Evolutionary conservation across 805 yeast genomes (phyloP).

Genomic region (Saccharomycopsis sp.): DNA sequence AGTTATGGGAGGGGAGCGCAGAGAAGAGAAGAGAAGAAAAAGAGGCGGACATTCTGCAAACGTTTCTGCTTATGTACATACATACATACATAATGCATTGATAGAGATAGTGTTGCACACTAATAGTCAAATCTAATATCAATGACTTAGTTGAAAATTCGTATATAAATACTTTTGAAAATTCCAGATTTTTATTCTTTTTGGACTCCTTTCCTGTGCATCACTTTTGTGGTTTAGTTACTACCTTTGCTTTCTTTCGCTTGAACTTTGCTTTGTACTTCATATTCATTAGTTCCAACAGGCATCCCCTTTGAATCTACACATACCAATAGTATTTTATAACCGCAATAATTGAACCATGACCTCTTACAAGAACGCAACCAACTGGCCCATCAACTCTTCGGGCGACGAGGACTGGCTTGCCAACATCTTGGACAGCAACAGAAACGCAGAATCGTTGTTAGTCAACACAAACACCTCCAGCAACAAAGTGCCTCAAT

Average conservation of each 20-base stretch:
- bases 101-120: background rate
- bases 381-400: background rate
- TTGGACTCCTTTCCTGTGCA: conserved; percentile 3
- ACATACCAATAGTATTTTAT: conserved; percentile 44
- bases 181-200: conserved; percentile 53
- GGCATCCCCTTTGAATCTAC: conserved; percentile 40
- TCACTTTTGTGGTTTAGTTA: conserved; percentile 24
- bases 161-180: conserved; percentile 31
- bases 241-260: conserved; percentile 59
- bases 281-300: conserved; percentile 43
- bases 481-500: background rate
- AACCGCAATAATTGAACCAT: background rate
- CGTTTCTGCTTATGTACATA: background rate
- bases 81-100: background rate
- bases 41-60: conserved; percentile 1
- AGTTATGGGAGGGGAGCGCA: background rate
- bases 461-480: background rate
- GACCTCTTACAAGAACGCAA: conserved; percentile 4
- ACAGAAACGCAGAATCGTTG: background rate
- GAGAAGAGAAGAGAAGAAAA: background rate
- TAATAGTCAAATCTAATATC: background rate
- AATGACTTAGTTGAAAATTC: background rate
- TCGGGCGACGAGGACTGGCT: conserved; percentile 11
- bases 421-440: conserved; percentile 5
- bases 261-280: conserved; percentile 46